Percentiles rank a stretch among this genome's conserved stretches.
Evolutionary conservation across 2,329 filamentous ascomycete genomes (phyloP).

Genomic region (Falciphora oryzae): DNA sequence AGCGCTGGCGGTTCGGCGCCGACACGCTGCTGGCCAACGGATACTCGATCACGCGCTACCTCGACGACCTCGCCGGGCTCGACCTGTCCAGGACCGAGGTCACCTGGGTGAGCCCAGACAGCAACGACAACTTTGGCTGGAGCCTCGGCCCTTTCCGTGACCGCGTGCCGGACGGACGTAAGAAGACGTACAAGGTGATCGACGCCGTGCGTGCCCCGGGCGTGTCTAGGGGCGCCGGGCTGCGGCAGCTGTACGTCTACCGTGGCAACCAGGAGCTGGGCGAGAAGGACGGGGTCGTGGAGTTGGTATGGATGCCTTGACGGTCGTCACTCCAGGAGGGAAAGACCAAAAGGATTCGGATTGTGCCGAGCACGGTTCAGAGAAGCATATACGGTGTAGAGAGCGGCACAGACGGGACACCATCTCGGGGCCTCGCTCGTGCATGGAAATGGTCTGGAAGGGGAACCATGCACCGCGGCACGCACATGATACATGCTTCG

Average conservation of each 20-base stretch:
- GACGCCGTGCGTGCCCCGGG: constrained; percentile 30
- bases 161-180: constrained; percentile 30
- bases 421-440: too few species aligned
- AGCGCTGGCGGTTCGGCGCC: constrained; percentile 44
- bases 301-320: constrained; percentile 38
- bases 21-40: constrained; percentile 52
- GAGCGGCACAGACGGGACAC: too few species aligned
- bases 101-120: constrained; percentile 42
- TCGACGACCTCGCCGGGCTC: constrained; percentile 30
- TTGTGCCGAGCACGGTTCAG: too few species aligned
- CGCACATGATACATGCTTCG: background rate
- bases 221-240: constrained; percentile 29
- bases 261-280: constrained; percentile 32
- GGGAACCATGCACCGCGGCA: background rate
- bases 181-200: constrained; percentile 45
- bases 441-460: too few species aligned
- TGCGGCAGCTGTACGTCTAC: constrained; percentile 52
- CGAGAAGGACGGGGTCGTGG: constrained; percentile 41
- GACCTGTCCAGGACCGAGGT: constrained; percentile 44
- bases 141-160: constrained; percentile 46
- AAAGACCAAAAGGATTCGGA: too few species aligned
- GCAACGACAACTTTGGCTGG: constrained; percentile 43
- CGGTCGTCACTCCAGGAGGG: background rate
- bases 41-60: constrained; percentile 49
- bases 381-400: too few species aligned